Base-by-base conservation (phyloP, 306 rosid genomes). In the Lagenaria siceraria region DNA sequence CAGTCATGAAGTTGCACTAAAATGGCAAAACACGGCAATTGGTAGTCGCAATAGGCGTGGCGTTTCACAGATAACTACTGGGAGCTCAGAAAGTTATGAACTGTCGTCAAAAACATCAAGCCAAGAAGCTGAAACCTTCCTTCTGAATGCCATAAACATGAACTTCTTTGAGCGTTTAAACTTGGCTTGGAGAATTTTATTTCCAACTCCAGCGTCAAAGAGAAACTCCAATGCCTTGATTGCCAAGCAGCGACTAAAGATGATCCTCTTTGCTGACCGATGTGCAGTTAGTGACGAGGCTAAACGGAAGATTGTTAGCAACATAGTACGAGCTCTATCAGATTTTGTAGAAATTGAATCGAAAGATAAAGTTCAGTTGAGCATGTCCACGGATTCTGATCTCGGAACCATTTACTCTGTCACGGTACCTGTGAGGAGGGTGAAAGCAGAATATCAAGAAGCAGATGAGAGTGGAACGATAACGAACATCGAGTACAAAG, bases 331-430 rank as follows among this genome's bases (percentile, higher is more conserved):
- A 17, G 83, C 97, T 71, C 83, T 95, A 31, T 95, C 98, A 48
- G 98, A 92, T 80, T 95, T 95, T n/a, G 97, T 92, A 80, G 98
- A 87, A 84, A 95, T 95, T 59, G 98, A 95, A 84, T 90, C 98
- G 1, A 94, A 84, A 79, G 98, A 95, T 81, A 95, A 95, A 86
- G 98, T 95, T 82, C 87, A 92, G 83, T 82, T 95, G 72, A 95
- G 93, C 68, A 96, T 95, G 77, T 92, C 97, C 48, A 78, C 98
- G 13, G 97, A 95, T 81, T 81, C 95, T 36, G 97, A 90, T 78
- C 83, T 95, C 25, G 98, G 98, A 79, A 95, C 98, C 63, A 87
- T 95, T 75, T 95, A 92, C 82, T 95, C 98, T 2, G 96, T 95
- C 81, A 92, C 96, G 0, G 97, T 95, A 59, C 98, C 98, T 9